Evolutionary conservation across 129 eudicot species (phyloP), one percentile per base, ranked within the genome.

Genomic region (Flaveria sonorensis): DNA sequence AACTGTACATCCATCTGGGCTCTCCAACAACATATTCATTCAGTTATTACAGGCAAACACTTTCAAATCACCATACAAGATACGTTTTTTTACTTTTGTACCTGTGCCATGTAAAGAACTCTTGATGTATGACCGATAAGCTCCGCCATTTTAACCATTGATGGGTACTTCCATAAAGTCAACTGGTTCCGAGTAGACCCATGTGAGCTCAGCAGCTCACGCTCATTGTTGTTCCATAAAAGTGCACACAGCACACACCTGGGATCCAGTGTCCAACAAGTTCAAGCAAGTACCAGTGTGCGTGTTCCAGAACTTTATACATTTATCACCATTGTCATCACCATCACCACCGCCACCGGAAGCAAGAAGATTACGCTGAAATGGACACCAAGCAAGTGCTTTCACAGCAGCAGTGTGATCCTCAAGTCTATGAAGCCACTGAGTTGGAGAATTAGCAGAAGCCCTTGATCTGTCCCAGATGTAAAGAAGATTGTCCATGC

Each of bases 1-100:
- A 32, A 91, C 97, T 2, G 93, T 91, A 76, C 97, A 91, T 21
- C 98, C 97, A 79, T 91, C 98, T 43, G 96, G 98, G 68, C 60
- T 53, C 89, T 83, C 90, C 71, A 48, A 13, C 16, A 48, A 48
- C 53, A 48, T 13, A 48, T 48, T 48, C 53, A 48, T 12, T 48
- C 53, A 48, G 13, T 48, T 11, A 3, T 48, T 13, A 42, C 46
- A 42, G 46, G 10, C 0, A 42, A 42, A 48, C 53, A 48, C 5
- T 48, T 10, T 9, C 53, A 47, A 47, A 47, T n/a, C 45, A 40
- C 3, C 6, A 42, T 9, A 42, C 10, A 42, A 7, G 10, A 42
- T 4, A 42, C 10, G 0, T 24, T 7, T 42, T 42, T 42, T 42
- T 42, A 42, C 46, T 1, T 42, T 42, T 3, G 46, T 9, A 42